Conservation (phyloP, 1,139 yeast species). For the Scheffersomyces quercinus region DNA sequence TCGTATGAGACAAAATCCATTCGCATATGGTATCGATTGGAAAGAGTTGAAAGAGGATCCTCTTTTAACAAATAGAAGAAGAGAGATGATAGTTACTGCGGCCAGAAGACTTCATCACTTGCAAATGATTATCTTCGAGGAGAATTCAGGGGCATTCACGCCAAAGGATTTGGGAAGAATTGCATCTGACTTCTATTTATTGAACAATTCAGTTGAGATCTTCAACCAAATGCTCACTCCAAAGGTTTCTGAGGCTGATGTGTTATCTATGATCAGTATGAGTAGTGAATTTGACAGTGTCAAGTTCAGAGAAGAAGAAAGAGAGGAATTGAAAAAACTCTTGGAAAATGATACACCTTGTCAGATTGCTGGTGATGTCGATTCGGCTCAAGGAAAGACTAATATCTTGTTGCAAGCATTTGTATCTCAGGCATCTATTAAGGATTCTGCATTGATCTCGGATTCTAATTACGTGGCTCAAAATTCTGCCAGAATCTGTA, state of each 20-base stretch:
- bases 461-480: constrained; percentile 95
- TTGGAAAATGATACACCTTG: constrained; percentile 69
- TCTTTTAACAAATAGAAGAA: constrained; percentile 66
- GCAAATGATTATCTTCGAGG: constrained; percentile 94
- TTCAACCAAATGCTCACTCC: constrained; percentile 87
- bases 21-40: constrained; percentile 92
- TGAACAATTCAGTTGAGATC: constrained; percentile 83
- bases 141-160: constrained; percentile 73
- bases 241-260: constrained; percentile 88
- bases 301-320: constrained; percentile 86
- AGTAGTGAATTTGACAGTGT: constrained; percentile 93
- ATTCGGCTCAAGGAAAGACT: constrained; percentile 82
- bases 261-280: constrained; percentile 84
- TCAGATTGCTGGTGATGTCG: constrained; percentile 78
- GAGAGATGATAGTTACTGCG: constrained; percentile 74
- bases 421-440: constrained; percentile 71
- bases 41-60: constrained; percentile 84
- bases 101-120: constrained; percentile 79
- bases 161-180: constrained; percentile 91
- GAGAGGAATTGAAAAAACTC: constrained; percentile 64
- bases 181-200: constrained; percentile 89
- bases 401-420: constrained; percentile 85
- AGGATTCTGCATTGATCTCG: constrained; percentile 79
- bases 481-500: constrained; percentile 86
- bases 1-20: constrained; percentile 92